These are phyloP conservation scores for Cucumis sativus DNA, from an alignment of 306 rosid genomes.

Conservation along the genomic window DNA sequence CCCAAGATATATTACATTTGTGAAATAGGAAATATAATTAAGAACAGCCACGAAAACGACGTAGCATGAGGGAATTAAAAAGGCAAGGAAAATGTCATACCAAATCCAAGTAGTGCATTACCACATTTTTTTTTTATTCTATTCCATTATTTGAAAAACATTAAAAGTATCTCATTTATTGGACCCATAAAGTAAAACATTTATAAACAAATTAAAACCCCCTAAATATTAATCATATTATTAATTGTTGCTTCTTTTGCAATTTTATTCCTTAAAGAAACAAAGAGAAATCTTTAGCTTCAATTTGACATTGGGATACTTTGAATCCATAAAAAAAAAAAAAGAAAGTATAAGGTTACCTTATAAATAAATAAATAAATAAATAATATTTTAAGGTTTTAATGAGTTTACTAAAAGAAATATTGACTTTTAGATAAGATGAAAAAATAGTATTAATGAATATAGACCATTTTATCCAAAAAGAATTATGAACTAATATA, in stretches of 20 bases:
- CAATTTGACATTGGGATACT: neutral
- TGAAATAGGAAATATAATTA: neutral
- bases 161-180: neutral
- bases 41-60: neutral
- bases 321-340: neutral
- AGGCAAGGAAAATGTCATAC: neutral
- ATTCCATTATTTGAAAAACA: neutral
- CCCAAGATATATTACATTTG: neutral
- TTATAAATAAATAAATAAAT: neutral
- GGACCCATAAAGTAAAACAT: neutral
- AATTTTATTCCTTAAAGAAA: neutral
- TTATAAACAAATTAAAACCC: neutral
- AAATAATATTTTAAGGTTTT: neutral
- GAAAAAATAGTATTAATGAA: neutral
- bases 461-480: neutral
- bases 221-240: neutral
- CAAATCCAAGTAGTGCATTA: neutral
- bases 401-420: neutral
- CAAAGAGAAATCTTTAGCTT: neutral
- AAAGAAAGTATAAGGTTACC: neutral
- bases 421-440: neutral
- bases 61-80: neutral
- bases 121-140: constrained; percentile 1
- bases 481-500: no score
- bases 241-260: neutral